Percentiles rank a stretch among this genome's conserved stretches.
These are phyloP conservation scores for Hibiscus trionum DNA, from an alignment of 345 rosid species.

Conservation along the genomic window DNA sequence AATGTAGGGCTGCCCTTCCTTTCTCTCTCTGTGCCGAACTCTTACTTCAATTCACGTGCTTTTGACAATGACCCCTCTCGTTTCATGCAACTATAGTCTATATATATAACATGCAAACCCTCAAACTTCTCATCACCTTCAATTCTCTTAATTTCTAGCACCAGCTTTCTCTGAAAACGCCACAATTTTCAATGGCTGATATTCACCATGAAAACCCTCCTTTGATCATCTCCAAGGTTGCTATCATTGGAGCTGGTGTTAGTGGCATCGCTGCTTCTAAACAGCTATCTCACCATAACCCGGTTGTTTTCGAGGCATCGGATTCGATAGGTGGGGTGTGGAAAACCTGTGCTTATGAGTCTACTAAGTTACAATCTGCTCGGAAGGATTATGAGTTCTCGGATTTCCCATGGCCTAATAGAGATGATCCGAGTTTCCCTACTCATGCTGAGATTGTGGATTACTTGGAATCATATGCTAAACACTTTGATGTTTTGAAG, in stretches of 20 bases:
- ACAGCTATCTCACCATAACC: slow-evolving; percentile 56
- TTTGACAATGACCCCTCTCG: neutral
- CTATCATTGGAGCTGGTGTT: slow-evolving; percentile 83
- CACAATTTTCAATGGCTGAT: slow-evolving; percentile 12
- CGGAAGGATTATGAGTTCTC: slow-evolving; percentile 71
- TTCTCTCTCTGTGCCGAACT: neutral
- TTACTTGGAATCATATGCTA: slow-evolving; percentile 68
- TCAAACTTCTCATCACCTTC: neutral
- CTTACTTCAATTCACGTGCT: neutral
- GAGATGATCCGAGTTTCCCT: slow-evolving; percentile 65
- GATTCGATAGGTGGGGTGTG: slow-evolving; percentile 86
- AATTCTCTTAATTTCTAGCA: neutral
- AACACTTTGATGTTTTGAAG: slow-evolving; percentile 58
- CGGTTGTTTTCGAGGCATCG: slow-evolving; percentile 69
- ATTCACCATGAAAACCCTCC: slow-evolving; percentile 9
- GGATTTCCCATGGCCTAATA: slow-evolving; percentile 78
- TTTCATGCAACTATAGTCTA: slow-evolving; percentile 6
- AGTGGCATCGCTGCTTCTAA: slow-evolving; percentile 80
- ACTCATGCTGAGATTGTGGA: slow-evolving; percentile 50
- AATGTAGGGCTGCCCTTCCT: neutral
- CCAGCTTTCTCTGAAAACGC: neutral
- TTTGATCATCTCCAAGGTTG: slow-evolving; percentile 40
- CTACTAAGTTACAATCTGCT: slow-evolving; percentile 75
- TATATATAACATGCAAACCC: neutral
- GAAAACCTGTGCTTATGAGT: slow-evolving; percentile 62